Base-by-base conservation (phyloP, 345 rosid species). In the Pistacia integerrima region DNA sequence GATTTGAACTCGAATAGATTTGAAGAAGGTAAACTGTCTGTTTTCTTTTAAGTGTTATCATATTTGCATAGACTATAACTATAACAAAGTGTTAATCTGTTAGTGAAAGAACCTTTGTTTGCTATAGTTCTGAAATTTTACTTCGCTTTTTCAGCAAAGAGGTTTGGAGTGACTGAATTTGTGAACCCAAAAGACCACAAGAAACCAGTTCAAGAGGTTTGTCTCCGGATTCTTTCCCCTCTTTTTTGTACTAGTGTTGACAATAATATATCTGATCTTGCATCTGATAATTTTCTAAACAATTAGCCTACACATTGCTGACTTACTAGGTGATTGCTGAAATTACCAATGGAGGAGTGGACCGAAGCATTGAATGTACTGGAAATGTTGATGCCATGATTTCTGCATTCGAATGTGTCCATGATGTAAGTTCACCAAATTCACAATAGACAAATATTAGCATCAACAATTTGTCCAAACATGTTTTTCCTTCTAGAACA, bases 341-440 rank as follows among this genome's bases (percentile, higher is more conserved):
- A 64, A 82, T 82, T 81, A 85, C 87, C 0, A 14, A 75, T 8
- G 87, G 88, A 5, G 89, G 89, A 73, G 89, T 85, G 7, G 90
- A 82, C 56, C 64, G 85, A 28, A 86, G 89, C 11, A 65, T 86
- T 13, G 88, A 83, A 69, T 81, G 89, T 58, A 86, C 87, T 0
- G 85, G 88, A 52, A 83, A 57, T 74, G 66, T 77, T 64, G 48
- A 79, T 8, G 86, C 87, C 76, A 84, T 88, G 88, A 79, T 85
- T 52, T 84, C 89, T 0, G 88, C 91, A 11, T 85, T 88, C 22
- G 87, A 86, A 82, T 86, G 89, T 64, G 88, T 82, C 49, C 89
- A 84, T 20, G 88, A 86, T 78, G 89, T 82, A 82, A 79, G 28
- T 63, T 12, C 70, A 10, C 64, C 8, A 1, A 22, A 57, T 57